Evolutionary conservation across 1,284 basidiomycete genomes (phyloP).

Genomic region (Marasmius sp.): DNA sequence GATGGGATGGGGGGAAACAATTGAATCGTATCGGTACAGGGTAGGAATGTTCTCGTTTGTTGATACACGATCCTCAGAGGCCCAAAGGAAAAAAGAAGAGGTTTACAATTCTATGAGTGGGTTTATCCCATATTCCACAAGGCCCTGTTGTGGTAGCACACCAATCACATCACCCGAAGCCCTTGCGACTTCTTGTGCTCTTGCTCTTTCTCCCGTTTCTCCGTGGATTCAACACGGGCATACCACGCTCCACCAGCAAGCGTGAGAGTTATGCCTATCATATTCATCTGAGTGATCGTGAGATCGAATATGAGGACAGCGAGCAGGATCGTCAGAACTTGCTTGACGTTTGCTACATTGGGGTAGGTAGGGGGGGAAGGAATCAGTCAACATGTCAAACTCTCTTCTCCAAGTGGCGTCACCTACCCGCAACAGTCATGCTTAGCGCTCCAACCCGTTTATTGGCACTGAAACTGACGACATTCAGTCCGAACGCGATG

Average conservation of each 20-base stretch:
- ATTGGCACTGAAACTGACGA: constrained; percentile 91
- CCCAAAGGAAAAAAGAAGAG: too few relatives aligned
- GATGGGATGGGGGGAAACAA: too few relatives aligned
- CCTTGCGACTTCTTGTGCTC: not conserved
- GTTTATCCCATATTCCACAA: too few relatives aligned
- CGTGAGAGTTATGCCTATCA: constrained; percentile 79
- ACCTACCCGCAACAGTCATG: constrained; percentile 84
- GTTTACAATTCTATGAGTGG: too few relatives aligned
- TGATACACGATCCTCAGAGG: too few relatives aligned
- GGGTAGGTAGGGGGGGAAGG: constrained; percentile 7
- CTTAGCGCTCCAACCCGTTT: constrained; percentile 83
- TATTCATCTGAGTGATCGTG: constrained; percentile 76
- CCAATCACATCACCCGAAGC: not conserved
- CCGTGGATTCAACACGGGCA: constrained; percentile 69
- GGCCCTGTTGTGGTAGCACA: not conserved
- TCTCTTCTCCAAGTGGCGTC: not conserved
- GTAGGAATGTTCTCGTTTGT: too few relatives aligned
- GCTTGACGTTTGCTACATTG: constrained; percentile 84
- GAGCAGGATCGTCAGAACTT: constrained; percentile 87
- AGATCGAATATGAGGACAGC: constrained; percentile 85
- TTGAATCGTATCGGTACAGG: too few relatives aligned
- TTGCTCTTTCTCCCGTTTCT: too few relatives aligned
- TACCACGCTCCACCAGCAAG: constrained; percentile 85
- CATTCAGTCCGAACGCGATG: constrained; percentile 88
- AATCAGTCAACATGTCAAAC: constrained; percentile 9